phyloP scores from a whole-genome alignment of 2,329 filamentous ascomycete genomes.

The Monosporascus sp. region DNA sequence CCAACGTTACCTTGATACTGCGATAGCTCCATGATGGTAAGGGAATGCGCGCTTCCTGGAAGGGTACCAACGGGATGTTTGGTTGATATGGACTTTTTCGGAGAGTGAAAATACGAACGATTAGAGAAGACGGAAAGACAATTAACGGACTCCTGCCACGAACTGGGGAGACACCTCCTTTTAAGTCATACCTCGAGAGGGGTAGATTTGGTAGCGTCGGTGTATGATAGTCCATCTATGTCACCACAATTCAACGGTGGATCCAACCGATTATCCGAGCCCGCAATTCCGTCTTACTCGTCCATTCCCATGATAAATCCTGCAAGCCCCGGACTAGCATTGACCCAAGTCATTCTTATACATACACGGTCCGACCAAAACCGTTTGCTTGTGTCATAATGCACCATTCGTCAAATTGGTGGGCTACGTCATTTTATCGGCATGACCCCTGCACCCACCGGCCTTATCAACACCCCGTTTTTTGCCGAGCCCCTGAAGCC shows the following conservation, averaged over 20 bases:
- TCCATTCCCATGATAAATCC: too few species aligned
- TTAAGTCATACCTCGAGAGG: background rate
- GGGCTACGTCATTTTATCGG: too few species aligned
- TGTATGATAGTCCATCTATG: background rate
- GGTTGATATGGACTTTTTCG: background rate
- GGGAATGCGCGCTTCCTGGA: slow-evolving; percentile 10
- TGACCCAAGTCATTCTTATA: too few species aligned
- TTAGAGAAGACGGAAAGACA: background rate
- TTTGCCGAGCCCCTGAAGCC: too few species aligned
- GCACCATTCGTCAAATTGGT: too few species aligned
- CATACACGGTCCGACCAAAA: too few species aligned
- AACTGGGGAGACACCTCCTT: background rate
- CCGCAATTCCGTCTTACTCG: background rate
- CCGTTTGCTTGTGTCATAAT: too few species aligned
- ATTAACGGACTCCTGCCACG: background rate
- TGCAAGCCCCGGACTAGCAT: too few species aligned
- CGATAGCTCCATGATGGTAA: slow-evolving; percentile 28
- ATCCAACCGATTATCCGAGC: background rate
- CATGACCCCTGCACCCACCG: too few species aligned
- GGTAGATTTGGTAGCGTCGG: background rate
- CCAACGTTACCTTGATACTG: slow-evolving; percentile 37
- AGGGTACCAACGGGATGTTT: slow-evolving; percentile 9
- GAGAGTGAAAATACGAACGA: background rate
- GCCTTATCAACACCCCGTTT: too few species aligned
- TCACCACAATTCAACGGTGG: background rate